Evolutionary conservation across 208 protist species (phyloP).

Genomic region (Leishmania braziliensis): DNA sequence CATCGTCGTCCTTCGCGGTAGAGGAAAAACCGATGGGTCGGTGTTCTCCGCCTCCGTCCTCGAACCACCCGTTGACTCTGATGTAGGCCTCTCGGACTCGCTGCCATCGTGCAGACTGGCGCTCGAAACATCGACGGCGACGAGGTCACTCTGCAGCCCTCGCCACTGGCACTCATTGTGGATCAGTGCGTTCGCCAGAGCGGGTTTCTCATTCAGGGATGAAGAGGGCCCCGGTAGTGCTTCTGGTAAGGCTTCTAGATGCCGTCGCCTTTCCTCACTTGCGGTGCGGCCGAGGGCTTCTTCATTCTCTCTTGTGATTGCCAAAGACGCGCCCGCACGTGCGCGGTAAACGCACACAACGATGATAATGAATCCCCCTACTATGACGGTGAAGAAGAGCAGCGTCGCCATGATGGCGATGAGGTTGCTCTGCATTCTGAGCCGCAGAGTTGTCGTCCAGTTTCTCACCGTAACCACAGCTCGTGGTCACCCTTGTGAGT

Average conservation of each 20-base stretch:
- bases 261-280: not conserved
- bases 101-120: not conserved
- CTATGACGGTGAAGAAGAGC: not conserved
- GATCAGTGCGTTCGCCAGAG: constrained; percentile 21
- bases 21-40: not conserved
- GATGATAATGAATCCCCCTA: not conserved
- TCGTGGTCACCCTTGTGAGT: too few relatives aligned
- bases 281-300: not conserved
- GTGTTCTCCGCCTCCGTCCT: not conserved
- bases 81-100: not conserved
- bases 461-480: not conserved
- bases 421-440: not conserved
- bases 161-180: not conserved
- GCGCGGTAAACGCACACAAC: not conserved
- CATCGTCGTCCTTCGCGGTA: not conserved
- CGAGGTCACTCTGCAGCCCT: constrained; percentile 1
- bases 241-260: not conserved
- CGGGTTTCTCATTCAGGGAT: not conserved
- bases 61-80: not conserved
- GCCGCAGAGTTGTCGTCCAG: not conserved
- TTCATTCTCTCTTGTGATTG: not conserved
- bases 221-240: not conserved
- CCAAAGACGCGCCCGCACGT: not conserved
- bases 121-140: constrained; percentile 2
- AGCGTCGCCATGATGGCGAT: constrained; percentile 6